Base-by-base conservation (phyloP, 1,284 basidiomycete species). In the Puccinia hordei region DNA sequence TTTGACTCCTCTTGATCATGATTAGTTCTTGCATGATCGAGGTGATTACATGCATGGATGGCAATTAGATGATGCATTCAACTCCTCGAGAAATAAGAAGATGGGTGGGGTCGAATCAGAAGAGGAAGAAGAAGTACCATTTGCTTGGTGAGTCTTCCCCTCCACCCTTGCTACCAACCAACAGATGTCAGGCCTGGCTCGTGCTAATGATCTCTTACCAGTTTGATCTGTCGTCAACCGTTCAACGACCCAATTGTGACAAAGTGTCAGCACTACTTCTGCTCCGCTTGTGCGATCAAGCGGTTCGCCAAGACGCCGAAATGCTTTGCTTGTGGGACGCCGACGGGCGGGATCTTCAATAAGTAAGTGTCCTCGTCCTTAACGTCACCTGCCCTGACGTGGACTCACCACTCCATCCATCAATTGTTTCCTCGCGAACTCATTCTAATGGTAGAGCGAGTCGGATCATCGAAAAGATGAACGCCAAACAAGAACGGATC, bases 241-340 rank as follows among this genome's bases (percentile, higher is more conserved):
- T 99, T 96, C 86, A 94, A 91, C 5, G 94, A 98, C 84, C 96
- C 96, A 6, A 90, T 99, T 82, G 93, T 95, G 74, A 99, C 97
- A 24, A 91, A 93, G 75, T 99, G 97, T 86, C 93, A 93, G 1
- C 97, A 99, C 87, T 98, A 98, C 87, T 99, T 95, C 86, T 98
- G 95, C 87, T 93, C 93, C 78, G 77, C 81, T 27, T 85, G 95
- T 85, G 95, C 95, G 12, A 93, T 98, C 86, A 92, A 93, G 86
- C 90, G 97, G 55, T 99, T 92, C 84, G 90, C 91, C 59, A 96
- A 92, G 88, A 98, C 93, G 55, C 93, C 94, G 1, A 99, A 96
- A 87, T 99, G 97, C 84, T 90, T 94, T 77, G 97, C 95, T 2
- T 99, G 96, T 85, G 92, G 94, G 73, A 90, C 93, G 17, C 90